Conservation (phyloP, 352 stramenopile genomes). For the Globisporangium sylvaticum region DNA sequence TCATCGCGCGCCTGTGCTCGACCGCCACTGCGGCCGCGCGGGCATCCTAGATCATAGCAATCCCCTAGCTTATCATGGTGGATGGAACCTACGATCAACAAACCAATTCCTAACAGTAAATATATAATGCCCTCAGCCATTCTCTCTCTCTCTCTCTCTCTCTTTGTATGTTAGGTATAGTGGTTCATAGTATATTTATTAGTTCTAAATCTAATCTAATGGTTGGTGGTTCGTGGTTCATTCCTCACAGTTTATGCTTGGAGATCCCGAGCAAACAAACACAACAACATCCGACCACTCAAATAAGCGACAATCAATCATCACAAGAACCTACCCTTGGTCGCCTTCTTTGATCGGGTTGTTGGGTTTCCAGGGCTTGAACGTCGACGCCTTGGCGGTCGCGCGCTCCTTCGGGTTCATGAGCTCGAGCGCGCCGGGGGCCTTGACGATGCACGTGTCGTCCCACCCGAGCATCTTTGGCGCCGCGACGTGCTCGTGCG, state of each 20-base stretch:
- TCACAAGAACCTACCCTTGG: constrained; percentile 29
- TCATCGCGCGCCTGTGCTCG: constrained; percentile 79
- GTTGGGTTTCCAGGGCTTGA: constrained; percentile 67
- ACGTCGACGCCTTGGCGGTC: constrained; percentile 40
- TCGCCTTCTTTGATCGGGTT: constrained; percentile 62
- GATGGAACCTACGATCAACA: not conserved
- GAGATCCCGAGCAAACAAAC: constrained; percentile 67
- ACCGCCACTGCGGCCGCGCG: constrained; percentile 24
- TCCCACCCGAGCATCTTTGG: constrained; percentile 62
- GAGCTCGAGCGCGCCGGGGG: constrained; percentile 44
- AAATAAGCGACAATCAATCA: not conserved
- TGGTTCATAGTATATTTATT: not conserved
- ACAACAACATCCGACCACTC: not conserved
- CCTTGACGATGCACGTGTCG: constrained; percentile 58
- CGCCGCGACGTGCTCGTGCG: constrained; percentile 65
- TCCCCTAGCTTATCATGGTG: not conserved
- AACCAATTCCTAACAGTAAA: constrained; percentile 8
- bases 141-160: not conserved
- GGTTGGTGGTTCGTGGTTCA: not conserved
- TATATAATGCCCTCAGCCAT: constrained; percentile 6
- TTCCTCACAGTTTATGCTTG: constrained; percentile 66
- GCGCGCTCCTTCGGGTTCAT: constrained; percentile 78
- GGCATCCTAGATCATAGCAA: constrained; percentile 19
- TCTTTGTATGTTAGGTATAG: not conserved
- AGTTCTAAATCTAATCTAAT: not conserved